A percentile compares a stretch with the other conserved stretches of the same genome.
These are phyloP conservation scores for Dentipellis fragilis DNA, from an alignment of 768 basidiomycete species.

Conservation along the genomic window DNA sequence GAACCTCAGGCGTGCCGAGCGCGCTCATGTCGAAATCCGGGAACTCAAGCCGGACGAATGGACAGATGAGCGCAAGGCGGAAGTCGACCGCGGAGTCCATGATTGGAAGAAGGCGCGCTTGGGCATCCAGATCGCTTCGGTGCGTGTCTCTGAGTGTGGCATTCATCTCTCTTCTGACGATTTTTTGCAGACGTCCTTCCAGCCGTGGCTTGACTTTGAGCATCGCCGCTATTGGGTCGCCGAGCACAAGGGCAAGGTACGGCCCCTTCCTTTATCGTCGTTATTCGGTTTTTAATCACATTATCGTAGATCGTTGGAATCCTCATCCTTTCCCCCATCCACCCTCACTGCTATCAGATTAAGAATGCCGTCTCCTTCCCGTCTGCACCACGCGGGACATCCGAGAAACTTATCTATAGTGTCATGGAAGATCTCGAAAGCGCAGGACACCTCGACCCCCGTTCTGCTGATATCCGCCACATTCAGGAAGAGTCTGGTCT, in stretches of 20 bases:
- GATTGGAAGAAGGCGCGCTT: constrained; percentile 45
- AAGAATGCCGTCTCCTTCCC: constrained; percentile 50
- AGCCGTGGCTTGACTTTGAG: constrained; percentile 45
- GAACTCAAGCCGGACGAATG: constrained; percentile 31
- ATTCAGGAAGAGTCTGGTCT: not conserved
- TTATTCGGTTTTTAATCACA: not conserved
- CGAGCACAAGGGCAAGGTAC: constrained; percentile 18
- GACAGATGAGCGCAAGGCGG: constrained; percentile 32
- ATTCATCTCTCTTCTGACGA: not conserved
- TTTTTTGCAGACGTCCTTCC: constrained; percentile 27
- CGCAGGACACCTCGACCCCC: not conserved
- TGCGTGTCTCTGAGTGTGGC: not conserved
- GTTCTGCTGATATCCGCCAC: constrained; percentile 1
- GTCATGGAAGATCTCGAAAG: constrained; percentile 33
- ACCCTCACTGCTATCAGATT: constrained; percentile 36
- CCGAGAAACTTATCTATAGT: constrained; percentile 39
- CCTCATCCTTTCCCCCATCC: constrained; percentile 40
- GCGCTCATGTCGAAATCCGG: constrained; percentile 38
- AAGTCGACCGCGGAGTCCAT: constrained; percentile 41
- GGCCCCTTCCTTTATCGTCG: not conserved
- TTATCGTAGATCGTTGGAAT: constrained; percentile 31
- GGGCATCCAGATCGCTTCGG: constrained; percentile 42
- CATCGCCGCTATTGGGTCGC: constrained; percentile 54
- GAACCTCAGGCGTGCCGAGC: constrained; percentile 50
- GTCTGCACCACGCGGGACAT: constrained; percentile 41